phyloP scores from a whole-genome alignment of 371 early-diverging fungal species.

The Paraphysoderma sedebokerense region DNA sequence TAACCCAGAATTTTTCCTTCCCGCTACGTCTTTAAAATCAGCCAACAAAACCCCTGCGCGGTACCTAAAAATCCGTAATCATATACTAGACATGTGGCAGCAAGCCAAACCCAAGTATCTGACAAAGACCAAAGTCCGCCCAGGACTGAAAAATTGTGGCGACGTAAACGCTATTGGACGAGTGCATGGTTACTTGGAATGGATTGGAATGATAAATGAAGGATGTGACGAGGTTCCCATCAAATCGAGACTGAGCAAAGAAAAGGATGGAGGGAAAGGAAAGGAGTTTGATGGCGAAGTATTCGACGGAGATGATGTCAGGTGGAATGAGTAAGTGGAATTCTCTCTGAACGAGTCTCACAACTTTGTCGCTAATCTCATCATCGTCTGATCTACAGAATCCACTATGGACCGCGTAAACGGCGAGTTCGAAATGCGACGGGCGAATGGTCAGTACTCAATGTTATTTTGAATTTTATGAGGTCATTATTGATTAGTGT shows the following conservation, averaged over 20 bases:
- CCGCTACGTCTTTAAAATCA: too few species aligned
- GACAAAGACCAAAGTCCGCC: slow-evolving; percentile 50
- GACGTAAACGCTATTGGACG: slow-evolving; percentile 85
- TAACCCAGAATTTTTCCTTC: slow-evolving; percentile 61
- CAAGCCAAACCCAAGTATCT: slow-evolving; percentile 42
- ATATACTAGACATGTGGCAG: slow-evolving; percentile 60
- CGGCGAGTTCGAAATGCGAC: slow-evolving; percentile 38
- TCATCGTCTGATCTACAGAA: not conserved
- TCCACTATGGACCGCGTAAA: slow-evolving; percentile 19
- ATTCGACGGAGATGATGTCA: slow-evolving; percentile 1
- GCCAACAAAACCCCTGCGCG: slow-evolving; percentile 69
- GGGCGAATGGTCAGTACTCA: slow-evolving; percentile 37
- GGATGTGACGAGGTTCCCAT: slow-evolving; percentile 19
- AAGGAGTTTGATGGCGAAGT: not conserved
- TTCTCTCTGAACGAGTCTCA: slow-evolving; percentile 12
- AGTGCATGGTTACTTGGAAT: slow-evolving; percentile 68
- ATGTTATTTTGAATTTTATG: not conserved
- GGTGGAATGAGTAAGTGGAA: slow-evolving; percentile 7
- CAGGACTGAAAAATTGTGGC: slow-evolving; percentile 54
- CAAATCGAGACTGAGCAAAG: slow-evolving; percentile 10
- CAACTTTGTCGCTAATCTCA: slow-evolving; percentile 14
- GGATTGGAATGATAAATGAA: slow-evolving; percentile 55
- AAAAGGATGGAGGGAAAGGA: slow-evolving; percentile 1
- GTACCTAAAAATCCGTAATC: slow-evolving; percentile 66
- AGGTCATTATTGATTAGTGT: not conserved